Evolutionary conservation across 2,329 filamentous ascomycete species (phyloP).

Genomic region (Fusarium staphyleae): DNA sequence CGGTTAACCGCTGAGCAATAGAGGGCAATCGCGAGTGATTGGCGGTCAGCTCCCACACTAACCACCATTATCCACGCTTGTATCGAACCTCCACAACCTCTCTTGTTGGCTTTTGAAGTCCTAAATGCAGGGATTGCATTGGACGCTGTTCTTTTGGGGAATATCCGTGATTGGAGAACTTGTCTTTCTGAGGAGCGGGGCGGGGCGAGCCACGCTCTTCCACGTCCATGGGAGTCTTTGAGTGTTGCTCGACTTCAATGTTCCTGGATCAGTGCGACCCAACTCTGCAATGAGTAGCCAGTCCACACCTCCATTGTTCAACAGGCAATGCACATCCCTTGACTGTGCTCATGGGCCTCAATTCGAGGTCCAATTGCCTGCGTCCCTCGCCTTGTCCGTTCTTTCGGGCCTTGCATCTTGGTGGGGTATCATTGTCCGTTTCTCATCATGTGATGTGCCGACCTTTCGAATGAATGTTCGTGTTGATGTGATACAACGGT

Average conservation of each 20-base stretch:
- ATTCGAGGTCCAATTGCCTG: slow-evolving; percentile 35
- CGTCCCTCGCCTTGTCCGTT: slow-evolving; percentile 23
- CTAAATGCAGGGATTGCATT: slow-evolving; percentile 20
- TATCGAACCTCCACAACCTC: slow-evolving; percentile 4
- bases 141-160: slow-evolving; percentile 7
- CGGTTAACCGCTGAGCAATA: slow-evolving; percentile 50
- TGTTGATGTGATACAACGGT: slow-evolving; percentile 26
- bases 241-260: slow-evolving; percentile 16
- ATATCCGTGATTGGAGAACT: slow-evolving; percentile 17
- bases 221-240: slow-evolving; percentile 6
- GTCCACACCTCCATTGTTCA: slow-evolving; percentile 7
- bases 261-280: slow-evolving; percentile 26
- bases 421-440: slow-evolving; percentile 13
- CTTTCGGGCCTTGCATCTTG: slow-evolving; percentile 25
- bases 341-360: slow-evolving; percentile 11
- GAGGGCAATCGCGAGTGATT: slow-evolving; percentile 33
- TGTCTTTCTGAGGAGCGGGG: slow-evolving; percentile 17
- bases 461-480: slow-evolving; percentile 25
- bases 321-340: slow-evolving; percentile 2
- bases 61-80: slow-evolving; percentile 29
- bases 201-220: slow-evolving; percentile 25
- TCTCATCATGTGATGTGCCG: slow-evolving; percentile 31
- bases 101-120: slow-evolving; percentile 18
- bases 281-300: slow-evolving; percentile 15
- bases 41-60: slow-evolving; percentile 23